Base-by-base conservation (phyloP, 805 yeast species). In the Blastobotrys terrestris region DNA sequence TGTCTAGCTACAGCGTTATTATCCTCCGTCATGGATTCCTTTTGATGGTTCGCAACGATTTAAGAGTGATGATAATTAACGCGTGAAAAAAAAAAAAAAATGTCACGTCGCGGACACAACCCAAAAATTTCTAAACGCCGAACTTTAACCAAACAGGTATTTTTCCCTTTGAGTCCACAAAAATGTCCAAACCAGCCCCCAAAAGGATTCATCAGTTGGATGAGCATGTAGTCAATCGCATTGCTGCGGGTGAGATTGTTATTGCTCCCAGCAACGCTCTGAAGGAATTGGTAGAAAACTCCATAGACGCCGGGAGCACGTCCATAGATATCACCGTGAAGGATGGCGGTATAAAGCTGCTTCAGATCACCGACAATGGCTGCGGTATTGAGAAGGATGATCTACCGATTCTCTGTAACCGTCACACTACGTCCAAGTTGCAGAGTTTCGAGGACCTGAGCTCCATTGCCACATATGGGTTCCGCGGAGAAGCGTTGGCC, bases 201-300 rank as follows among this genome's bases (percentile, higher is more conserved):
- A 5, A 11, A 11, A 5, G 35, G 11, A 26, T 26, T 11, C 35
- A 26, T 26, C 35, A 26, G 15, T 76, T 92, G 20, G 94, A 85
- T 45, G 72, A 72, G 14, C 66, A 80, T 2, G 97, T 91, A 18
- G 87, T 94, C 48, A 91, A 90, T 66, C 79, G 84, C 56, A 94
- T 94, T 22, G 99, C 99, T 0, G 99, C 99, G 1, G 99, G 99
- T 0, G 98, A 94, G 70, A 88, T 94, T 69, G 87, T 94, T 53
- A 78, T 91, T 22, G 92, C 91, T 3, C 98, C 99, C 0, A 86
- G 92, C 3, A 94, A 92, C 66, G 99, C 99, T 0, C 71, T 94
- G 43, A 94, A 94, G 65, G 99, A 94, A 67, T 72, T 94, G 72
- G 71, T 94, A 55, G 99, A 94, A 70, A 94, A 94, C 72, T 79